Conservation (phyloP, 192 early-diverging fungal species). For the Rhizoclosmatium globosum region DNA sequence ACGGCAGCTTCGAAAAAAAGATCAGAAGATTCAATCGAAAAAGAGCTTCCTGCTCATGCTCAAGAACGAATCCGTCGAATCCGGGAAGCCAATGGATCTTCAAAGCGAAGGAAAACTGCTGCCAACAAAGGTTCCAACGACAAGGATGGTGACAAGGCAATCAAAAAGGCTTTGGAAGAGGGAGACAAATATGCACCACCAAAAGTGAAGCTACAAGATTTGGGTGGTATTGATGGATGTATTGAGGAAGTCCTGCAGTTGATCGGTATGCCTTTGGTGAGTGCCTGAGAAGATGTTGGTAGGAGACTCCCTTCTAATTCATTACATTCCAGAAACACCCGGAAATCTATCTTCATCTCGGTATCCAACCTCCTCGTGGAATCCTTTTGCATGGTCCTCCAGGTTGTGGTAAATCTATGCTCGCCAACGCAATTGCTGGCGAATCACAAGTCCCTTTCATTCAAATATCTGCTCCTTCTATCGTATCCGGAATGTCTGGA, state of each 20-base stretch:
- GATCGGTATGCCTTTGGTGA: slow-evolving; percentile 85
- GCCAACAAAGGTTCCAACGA: background rate
- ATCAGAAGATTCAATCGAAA: background rate
- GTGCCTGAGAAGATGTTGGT: background rate
- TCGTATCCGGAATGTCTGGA: slow-evolving; percentile 98
- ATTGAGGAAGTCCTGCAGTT: slow-evolving; percentile 90
- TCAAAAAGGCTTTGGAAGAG: background rate
- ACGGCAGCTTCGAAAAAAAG: background rate
- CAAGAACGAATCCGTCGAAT: slow-evolving; percentile 23
- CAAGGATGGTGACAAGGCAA: background rate
- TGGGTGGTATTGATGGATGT: slow-evolving; percentile 93
- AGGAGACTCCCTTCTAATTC: background rate
- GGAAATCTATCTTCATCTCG: slow-evolving; percentile 90
- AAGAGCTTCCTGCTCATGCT: background rate
- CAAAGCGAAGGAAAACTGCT: slow-evolving; percentile 13
- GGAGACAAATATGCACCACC: slow-evolving; percentile 63
- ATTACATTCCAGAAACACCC: slow-evolving; percentile 71
- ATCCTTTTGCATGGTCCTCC: slow-evolving; percentile 96
- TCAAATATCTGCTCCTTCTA: slow-evolving; percentile 91
- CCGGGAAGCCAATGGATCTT: slow-evolving; percentile 21
- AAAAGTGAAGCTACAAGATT: slow-evolving; percentile 70
- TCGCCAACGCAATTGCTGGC: slow-evolving; percentile 97
- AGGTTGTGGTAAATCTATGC: slow-evolving; percentile 94
- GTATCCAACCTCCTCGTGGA: slow-evolving; percentile 93
- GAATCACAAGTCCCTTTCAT: slow-evolving; percentile 91